phyloP scores from a whole-genome alignment of 2,329 filamentous ascomycete genomes.

The Elsinoe arachidis region DNA sequence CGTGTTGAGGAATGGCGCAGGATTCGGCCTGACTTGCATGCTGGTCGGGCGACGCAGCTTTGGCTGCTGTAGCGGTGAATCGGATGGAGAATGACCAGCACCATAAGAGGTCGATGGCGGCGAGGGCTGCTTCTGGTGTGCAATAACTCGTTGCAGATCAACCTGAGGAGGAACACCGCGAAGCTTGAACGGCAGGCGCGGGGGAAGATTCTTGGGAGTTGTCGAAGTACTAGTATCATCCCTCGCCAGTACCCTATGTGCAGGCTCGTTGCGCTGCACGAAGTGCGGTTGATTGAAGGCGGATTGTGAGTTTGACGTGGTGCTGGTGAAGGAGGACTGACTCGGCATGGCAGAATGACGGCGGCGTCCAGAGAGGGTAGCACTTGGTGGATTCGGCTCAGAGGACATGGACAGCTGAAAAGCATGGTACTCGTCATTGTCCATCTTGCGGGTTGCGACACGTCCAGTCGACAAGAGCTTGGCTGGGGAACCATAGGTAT shows the following conservation, averaged over 20 bases:
- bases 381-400: constrained; percentile 10
- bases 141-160: background rate
- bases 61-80: background rate
- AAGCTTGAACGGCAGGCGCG: constrained; percentile 11
- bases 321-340: constrained; percentile 10
- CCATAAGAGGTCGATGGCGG: constrained; percentile 11
- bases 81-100: background rate
- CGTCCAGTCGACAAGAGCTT: background rate
- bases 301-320: background rate
- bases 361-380: constrained; percentile 8
- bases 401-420: constrained; percentile 12
- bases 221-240: constrained; percentile 21
- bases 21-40: constrained; percentile 36
- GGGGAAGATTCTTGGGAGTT: constrained; percentile 7
- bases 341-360: constrained; percentile 18
- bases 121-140: constrained; percentile 11
- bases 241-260: background rate
- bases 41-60: constrained; percentile 34
- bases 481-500: background rate
- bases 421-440: constrained; percentile 12
- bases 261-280: constrained; percentile 6
- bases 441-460: constrained; percentile 10
- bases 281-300: constrained; percentile 4
- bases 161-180: constrained; percentile 14
- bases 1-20: constrained; percentile 36